Base-by-base conservation (phyloP, 805 yeast genomes). In the Metschnikowia matae region DNA sequence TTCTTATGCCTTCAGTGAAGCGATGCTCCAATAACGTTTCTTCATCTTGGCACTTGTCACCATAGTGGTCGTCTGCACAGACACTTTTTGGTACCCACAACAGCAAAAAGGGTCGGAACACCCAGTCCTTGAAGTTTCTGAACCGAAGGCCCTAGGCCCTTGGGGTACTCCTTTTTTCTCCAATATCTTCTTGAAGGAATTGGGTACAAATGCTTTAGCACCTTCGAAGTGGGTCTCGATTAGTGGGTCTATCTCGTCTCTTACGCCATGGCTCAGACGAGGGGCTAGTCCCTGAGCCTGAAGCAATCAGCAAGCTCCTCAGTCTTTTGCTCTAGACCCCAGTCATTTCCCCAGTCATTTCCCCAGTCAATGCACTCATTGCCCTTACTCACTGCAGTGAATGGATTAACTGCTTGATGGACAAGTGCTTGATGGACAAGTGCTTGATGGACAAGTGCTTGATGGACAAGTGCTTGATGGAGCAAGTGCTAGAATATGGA, bases 141-240 rank as follows among this genome's bases (percentile, higher is more conserved):
- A 47, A 49, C 11, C 49, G 41, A 18, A 66, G 46, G 1, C n/a
- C n/a, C n/a, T n/a, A n/a, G n/a, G n/a, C 72, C 70, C 15, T 54
- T 56, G 7, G 60, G 54, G 51, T 68, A 70, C 50, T 69, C 74
- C 37, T 73, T n/a, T n/a, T n/a, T n/a, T 40, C 29, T 49, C 49
- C 4, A 70, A 53, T 3, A 70, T 59, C 4, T 34, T 32, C 14
- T 52, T 39, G 49, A 55, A 65, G 3, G 52, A 26, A 3, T 32
- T 20, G 1, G 75, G 74, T 15, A 70, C 69, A 40, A 40, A 60
- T 2, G 67, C 70, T 6, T 8, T 40, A n/a, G 48, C 79, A 11
- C 84, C 83, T 59, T 85, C 89, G 56, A 80, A 79, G 48, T 70
- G 62, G 0, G 87, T 72, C 34, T 73, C 58, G 13, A 71, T 61